phyloP scores from a whole-genome alignment of 1,139 yeast genomes.

The Pichia kudriavzevii region DNA sequence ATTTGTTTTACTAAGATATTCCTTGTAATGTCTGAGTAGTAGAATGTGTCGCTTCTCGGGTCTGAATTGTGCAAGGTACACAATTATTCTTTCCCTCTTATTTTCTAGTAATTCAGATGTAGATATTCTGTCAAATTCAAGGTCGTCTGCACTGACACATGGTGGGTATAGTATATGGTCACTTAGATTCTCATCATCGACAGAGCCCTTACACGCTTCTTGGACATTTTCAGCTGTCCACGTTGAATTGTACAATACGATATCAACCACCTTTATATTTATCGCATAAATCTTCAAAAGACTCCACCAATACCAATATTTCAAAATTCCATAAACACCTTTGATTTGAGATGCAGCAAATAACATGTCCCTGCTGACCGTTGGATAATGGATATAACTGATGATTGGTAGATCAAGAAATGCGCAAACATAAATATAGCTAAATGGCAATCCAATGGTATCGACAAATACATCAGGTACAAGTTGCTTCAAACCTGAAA shows the following conservation, averaged over 20 bases:
- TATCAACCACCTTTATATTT: conserved; percentile 59
- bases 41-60: conserved; percentile 88
- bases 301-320: conserved; percentile 63
- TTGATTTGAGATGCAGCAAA: conserved; percentile 34
- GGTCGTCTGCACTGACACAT: conserved; percentile 19
- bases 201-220: conserved; percentile 28
- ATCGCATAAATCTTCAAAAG: conserved; percentile 56
- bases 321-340: conserved; percentile 29
- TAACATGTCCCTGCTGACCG: conserved; percentile 83
- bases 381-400: conserved; percentile 90
- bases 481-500: conserved; percentile 62
- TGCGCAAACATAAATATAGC: conserved; percentile 55
- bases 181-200: conserved; percentile 20
- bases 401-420: conserved; percentile 64
- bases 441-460: conserved; percentile 89
- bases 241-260: conserved; percentile 74
- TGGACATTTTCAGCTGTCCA: conserved; percentile 82
- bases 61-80: conserved; percentile 88
- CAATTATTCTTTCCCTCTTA: conserved; percentile 41
- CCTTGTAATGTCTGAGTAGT: conserved; percentile 54
- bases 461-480: conserved; percentile 92
- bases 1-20: conserved; percentile 31
- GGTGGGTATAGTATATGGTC: conserved; percentile 56
- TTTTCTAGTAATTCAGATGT: conserved; percentile 11
- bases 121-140: conserved; percentile 16